These are phyloP conservation scores for Catharanthus roseus DNA, from an alignment of 257 asterid genomes.

Conservation along the genomic window DNA sequence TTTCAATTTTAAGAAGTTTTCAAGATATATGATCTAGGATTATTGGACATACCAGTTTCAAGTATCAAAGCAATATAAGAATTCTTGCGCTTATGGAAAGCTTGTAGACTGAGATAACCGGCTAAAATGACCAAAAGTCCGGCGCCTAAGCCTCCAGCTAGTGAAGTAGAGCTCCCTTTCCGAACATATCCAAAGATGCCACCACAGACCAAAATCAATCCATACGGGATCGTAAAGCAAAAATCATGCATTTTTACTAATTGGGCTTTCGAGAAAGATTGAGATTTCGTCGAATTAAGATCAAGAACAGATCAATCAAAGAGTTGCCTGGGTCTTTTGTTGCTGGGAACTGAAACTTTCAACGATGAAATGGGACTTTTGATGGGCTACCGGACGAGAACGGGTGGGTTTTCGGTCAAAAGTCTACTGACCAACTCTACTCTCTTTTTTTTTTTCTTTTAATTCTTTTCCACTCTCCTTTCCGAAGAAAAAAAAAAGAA, in stretches of 20 bases:
- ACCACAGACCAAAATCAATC: constrained; percentile 61
- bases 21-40: background rate
- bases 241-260: constrained; percentile 79
- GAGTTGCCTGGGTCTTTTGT: background rate
- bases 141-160: constrained; percentile 79
- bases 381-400: background rate
- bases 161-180: constrained; percentile 81
- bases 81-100: constrained; percentile 71
- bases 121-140: constrained; percentile 74
- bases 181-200: constrained; percentile 75
- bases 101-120: constrained; percentile 88
- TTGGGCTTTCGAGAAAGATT: constrained; percentile 15
- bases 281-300: constrained; percentile 12
- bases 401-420: constrained; percentile 8
- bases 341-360: background rate
- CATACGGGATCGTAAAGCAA: constrained; percentile 97
- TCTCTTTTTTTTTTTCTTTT: too few species aligned
- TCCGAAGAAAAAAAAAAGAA: too few species aligned
- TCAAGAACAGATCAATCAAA: constrained; percentile 16
- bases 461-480: too few species aligned
- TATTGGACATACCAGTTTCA: constrained; percentile 52
- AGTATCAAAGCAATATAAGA: constrained; percentile 70
- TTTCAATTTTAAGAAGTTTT: background rate
- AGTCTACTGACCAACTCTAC: background rate
- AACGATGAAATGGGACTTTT: constrained; percentile 4